phyloP scores from a whole-genome alignment of 2,329 filamentous ascomycete species.

The Zymoseptoria crescenta region DNA sequence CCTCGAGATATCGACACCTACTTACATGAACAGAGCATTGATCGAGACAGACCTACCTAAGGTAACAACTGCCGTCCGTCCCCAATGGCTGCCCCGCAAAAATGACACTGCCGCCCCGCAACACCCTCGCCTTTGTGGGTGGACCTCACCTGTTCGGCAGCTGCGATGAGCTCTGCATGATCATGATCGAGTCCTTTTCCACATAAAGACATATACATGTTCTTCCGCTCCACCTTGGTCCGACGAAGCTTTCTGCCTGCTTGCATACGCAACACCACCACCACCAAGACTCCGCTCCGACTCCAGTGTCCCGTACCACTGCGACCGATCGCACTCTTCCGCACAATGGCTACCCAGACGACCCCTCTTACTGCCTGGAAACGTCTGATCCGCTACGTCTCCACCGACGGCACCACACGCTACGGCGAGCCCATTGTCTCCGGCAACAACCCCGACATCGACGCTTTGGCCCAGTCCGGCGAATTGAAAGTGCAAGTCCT shows the following conservation, averaged over 20 bases:
- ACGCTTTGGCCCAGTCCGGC: constrained; percentile 31
- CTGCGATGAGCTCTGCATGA: background rate
- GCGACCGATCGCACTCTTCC: background rate
- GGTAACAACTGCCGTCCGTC: too few species aligned
- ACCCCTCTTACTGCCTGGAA: constrained; percentile 30
- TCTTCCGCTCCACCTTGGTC: background rate
- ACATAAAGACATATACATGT: background rate
- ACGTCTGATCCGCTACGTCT: constrained; percentile 62
- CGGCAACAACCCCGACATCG: constrained; percentile 24
- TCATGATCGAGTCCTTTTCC: background rate
- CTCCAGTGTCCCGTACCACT: background rate
- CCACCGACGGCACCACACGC: constrained; percentile 62
- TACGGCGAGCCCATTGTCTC: constrained; percentile 62
- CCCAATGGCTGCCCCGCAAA: background rate
- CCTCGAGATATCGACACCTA: too few species aligned
- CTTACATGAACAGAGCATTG: too few species aligned
- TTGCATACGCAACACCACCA: background rate
- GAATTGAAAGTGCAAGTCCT: constrained; percentile 47
- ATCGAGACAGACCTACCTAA: too few species aligned
- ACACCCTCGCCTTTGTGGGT: background rate
- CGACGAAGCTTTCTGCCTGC: background rate
- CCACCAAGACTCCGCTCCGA: background rate
- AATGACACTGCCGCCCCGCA: background rate
- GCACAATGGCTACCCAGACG: background rate
- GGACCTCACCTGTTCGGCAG: background rate